These are phyloP conservation scores for Xylaria sp. DNA, from an alignment of 2,329 filamentous ascomycete genomes.

Conservation along the genomic window DNA sequence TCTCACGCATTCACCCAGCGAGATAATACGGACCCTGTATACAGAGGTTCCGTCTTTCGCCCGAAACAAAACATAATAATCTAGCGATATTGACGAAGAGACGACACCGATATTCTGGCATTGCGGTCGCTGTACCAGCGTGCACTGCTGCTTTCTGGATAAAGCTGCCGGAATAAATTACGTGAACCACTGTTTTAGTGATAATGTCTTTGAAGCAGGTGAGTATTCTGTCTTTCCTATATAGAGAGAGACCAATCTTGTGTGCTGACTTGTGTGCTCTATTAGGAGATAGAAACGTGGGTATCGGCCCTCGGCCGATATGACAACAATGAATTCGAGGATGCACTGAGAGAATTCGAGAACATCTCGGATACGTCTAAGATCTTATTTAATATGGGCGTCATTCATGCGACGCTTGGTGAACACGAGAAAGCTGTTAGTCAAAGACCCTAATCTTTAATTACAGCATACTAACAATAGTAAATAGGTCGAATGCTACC, in stretches of 20 bases:
- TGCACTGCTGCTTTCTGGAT: constrained; percentile 44
- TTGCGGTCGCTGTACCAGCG: constrained; percentile 38
- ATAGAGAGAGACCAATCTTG: neutral
- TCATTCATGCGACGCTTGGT: constrained; percentile 95
- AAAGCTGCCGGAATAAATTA: constrained; percentile 40
- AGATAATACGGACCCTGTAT: constrained; percentile 5
- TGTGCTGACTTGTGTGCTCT: constrained; percentile 19
- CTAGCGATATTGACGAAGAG: constrained; percentile 30
- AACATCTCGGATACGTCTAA: constrained; percentile 94
- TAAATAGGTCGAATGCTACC: constrained; percentile 88
- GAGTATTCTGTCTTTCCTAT: constrained; percentile 19
- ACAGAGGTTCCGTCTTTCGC: constrained; percentile 4
- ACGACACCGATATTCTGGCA: constrained; percentile 25
- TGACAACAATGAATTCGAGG: constrained; percentile 97
- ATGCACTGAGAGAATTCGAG: constrained; percentile 84
- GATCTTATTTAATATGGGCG: constrained; percentile 97
- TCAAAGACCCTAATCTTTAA: constrained; percentile 37
- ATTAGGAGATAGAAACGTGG: constrained; percentile 98
- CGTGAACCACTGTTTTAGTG: constrained; percentile 32
- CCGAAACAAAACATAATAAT: neutral
- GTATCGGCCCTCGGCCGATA: constrained; percentile 90
- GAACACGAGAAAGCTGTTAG: constrained; percentile 95
- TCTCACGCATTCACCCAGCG: constrained; percentile 9
- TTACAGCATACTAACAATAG: constrained; percentile 31
- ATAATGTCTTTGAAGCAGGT: constrained; percentile 52